Base-by-base conservation (phyloP, 2,329 filamentous ascomycete species). In the Aspergillus jensenii region DNA sequence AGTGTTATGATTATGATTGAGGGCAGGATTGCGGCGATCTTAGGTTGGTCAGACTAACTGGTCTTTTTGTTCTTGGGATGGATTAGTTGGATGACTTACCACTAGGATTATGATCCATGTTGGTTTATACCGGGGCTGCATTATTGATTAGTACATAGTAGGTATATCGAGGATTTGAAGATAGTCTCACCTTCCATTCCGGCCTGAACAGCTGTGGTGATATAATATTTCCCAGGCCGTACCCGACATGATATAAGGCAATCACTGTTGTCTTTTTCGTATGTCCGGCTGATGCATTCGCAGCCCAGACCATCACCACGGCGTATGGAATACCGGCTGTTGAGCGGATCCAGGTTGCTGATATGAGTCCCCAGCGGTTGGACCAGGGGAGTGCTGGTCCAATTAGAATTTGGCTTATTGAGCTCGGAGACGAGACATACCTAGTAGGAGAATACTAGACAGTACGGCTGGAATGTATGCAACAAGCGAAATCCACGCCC, bases 151-250 rank as follows among this genome's bases (percentile, higher is more conserved):
- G 9, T 39, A 15, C 1, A n/a, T 48, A n/a, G 8, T 31, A 51
- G 21, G 21, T 21, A 21, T 21, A 21, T n/a, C 6, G 19, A 6
- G 25, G 19, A 17, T 4, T 6, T 9, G 6, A 17, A 49, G 3
- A 7, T 1, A 1, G 6, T 55, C 56, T 19, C 19, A 66, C 64
- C 51, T 69, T 73, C 50, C 73, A 72, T 2, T 69, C 61, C 3
- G 70, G 68, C 52, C 72, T 70, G 56, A 79, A 79, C 0, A 75
- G 74, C 54, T 78, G 75, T 2, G 76, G 77, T 0, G 71, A 74
- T 43, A 79, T 78, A 43, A 78, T 77, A 59, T 78, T 79, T 9
- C 77, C 76, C 11, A 77, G 63, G 0, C 71, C 73, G 48, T 77
- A 76, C 2, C 70, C 72, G 23, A 76, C 72, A 40, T 67, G 65